Evolutionary conservation across 306 rosid genomes (phyloP).

Genomic region (Gastrolobium villosum): DNA sequence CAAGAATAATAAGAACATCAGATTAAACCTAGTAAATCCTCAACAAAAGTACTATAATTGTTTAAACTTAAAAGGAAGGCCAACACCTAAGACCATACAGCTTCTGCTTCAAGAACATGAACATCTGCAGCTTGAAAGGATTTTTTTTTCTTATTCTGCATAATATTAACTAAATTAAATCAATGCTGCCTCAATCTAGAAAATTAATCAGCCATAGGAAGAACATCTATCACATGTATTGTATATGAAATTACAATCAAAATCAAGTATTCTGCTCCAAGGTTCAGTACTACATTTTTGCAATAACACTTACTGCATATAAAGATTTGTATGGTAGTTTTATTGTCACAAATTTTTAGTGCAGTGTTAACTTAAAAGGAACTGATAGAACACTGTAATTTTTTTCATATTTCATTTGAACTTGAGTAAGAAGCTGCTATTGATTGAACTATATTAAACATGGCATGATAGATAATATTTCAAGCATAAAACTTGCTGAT

Average conservation of each 20-base stretch:
- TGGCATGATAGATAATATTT: slow-evolving; percentile 24
- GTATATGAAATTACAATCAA: slow-evolving; percentile 29
- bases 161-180: slow-evolving; percentile 17
- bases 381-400: slow-evolving; percentile 13
- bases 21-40: slow-evolving; percentile 24
- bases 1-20: not conserved
- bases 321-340: slow-evolving; percentile 19
- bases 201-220: slow-evolving; percentile 13
- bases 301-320: slow-evolving; percentile 18
- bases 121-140: slow-evolving; percentile 24
- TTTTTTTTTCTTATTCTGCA: not conserved
- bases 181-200: slow-evolving; percentile 11
- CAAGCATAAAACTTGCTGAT: slow-evolving; percentile 36
- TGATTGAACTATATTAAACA: slow-evolving; percentile 31
- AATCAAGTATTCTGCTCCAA: slow-evolving; percentile 15
- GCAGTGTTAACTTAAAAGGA: slow-evolving; percentile 19
- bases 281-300: not conserved
- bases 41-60: slow-evolving; percentile 21
- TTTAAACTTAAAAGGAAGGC: slow-evolving; percentile 34
- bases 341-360: slow-evolving; percentile 30
- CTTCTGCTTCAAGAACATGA: slow-evolving; percentile 35
- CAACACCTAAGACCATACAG: slow-evolving; percentile 21
- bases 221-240: slow-evolving; percentile 10
- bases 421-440: slow-evolving; percentile 24
- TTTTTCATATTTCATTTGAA: slow-evolving; percentile 24